A percentile compares a stretch with the other conserved stretches of the same genome.
Conservation (phyloP, 805 yeast genomes). For the Torulaspora microellipsoides region DNA sequence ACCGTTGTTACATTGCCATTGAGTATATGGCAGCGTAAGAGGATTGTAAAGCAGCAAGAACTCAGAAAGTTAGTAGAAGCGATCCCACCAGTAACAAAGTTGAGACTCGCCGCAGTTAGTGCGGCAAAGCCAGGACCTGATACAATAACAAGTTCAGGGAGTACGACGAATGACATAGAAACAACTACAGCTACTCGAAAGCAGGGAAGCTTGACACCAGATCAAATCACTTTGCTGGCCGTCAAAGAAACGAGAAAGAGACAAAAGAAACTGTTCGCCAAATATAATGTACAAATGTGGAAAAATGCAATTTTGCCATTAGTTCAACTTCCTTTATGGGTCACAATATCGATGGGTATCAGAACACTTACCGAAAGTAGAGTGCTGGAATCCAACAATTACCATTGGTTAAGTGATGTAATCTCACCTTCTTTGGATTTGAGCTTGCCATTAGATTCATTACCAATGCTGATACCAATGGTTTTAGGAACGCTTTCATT, state of each 20-base stretch:
- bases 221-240: conserved; percentile 69
- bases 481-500: conserved; percentile 65
- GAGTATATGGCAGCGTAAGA: conserved; percentile 63
- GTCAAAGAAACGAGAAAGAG: conserved; percentile 74
- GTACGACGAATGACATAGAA: conserved; percentile 21
- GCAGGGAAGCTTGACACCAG: conserved; percentile 53
- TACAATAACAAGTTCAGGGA: conserved; percentile 10
- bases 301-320: conserved; percentile 71
- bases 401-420: conserved; percentile 25
- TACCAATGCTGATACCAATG: conserved; percentile 69
- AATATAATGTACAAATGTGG: conserved; percentile 71
- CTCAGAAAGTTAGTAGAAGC: conserved; percentile 69
- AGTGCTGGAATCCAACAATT: conserved; percentile 29
- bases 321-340: conserved; percentile 85
- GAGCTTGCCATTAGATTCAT: conserved; percentile 60
- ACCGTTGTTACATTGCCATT: conserved; percentile 69
- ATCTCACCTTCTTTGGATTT: conserved; percentile 47
- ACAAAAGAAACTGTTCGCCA: conserved; percentile 65
- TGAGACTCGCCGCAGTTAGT: conserved; percentile 41
- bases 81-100: conserved; percentile 66
- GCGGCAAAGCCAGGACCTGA: conserved; percentile 17
- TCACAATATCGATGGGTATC: conserved; percentile 68
- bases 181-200: conserved; percentile 25
- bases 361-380: conserved; percentile 64
- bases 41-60: conserved; percentile 65